Conservation (phyloP, 1,139 yeast species). For the Sugiyamaella sp. region DNA sequence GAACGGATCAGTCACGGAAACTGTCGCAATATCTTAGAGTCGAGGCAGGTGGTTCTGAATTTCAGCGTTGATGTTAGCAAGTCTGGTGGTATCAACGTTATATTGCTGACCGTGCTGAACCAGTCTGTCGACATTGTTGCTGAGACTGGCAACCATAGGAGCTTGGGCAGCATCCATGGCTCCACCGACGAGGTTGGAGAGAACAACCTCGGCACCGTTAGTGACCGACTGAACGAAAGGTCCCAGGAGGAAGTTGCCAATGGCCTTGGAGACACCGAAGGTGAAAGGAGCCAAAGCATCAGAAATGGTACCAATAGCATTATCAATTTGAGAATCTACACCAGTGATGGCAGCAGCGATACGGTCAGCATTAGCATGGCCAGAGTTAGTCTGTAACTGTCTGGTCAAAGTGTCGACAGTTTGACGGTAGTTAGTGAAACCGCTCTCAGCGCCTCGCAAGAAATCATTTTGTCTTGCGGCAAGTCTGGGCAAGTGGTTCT, state of each 20-base stretch:
- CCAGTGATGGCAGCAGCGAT: constrained; percentile 37
- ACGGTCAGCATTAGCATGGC: constrained; percentile 34
- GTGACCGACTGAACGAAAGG: constrained; percentile 41
- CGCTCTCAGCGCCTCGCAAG: constrained; percentile 22
- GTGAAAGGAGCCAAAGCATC: constrained; percentile 34
- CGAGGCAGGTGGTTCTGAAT: constrained; percentile 19
- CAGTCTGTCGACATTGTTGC: constrained; percentile 22
- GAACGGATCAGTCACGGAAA: no score
- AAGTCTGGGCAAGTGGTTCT: constrained; percentile 4
- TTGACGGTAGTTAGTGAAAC: constrained; percentile 32
- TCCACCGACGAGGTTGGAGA: constrained; percentile 33
- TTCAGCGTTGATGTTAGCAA: constrained; percentile 20
- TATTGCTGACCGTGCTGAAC: constrained; percentile 24
- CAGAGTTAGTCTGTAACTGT: constrained; percentile 28
- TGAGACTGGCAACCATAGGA: constrained; percentile 22
- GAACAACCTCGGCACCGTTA: constrained; percentile 40
- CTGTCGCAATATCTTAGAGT: background rate
- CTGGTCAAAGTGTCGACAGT: constrained; percentile 29
- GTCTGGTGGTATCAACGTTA: constrained; percentile 27
- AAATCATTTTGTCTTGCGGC: background rate
- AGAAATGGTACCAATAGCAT: constrained; percentile 32
- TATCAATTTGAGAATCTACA: constrained; percentile 36
- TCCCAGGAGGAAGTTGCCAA: constrained; percentile 35
- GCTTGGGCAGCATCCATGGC: constrained; percentile 23
- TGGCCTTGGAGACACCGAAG: constrained; percentile 33